These are phyloP conservation scores for Fusarium nisikadoi DNA, from an alignment of 2,329 filamentous ascomycete genomes.

Conservation along the genomic window DNA sequence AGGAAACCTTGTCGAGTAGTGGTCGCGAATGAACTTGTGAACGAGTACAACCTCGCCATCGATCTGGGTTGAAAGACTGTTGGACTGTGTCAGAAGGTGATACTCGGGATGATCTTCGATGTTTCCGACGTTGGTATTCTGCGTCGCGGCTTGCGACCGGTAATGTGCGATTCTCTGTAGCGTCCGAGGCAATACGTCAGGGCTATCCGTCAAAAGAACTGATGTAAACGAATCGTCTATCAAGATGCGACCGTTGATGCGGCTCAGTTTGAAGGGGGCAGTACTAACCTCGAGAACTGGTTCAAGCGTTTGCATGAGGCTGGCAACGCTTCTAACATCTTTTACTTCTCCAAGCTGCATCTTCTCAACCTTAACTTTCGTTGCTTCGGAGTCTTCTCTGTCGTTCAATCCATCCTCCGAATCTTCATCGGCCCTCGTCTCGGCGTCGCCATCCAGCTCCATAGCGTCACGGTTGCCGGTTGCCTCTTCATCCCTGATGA, in stretches of 20 bases:
- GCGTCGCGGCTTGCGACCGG: constrained; percentile 74
- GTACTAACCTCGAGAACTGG: constrained; percentile 83
- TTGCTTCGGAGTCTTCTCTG: constrained; percentile 72
- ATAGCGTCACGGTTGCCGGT: constrained; percentile 64
- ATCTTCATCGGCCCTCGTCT: constrained; percentile 64
- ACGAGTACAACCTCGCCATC: constrained; percentile 92
- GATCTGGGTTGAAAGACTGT: constrained; percentile 89
- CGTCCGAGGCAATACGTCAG: constrained; percentile 69
- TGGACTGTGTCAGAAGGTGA: constrained; percentile 86
- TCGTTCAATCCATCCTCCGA: constrained; percentile 57
- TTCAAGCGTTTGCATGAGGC: constrained; percentile 82
- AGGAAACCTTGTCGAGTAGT: constrained; percentile 93
- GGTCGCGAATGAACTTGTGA: constrained; percentile 95
- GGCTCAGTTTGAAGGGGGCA: constrained; percentile 40
- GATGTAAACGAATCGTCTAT: constrained; percentile 69
- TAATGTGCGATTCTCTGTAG: constrained; percentile 82
- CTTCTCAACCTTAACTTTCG: constrained; percentile 83
- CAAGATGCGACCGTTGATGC: constrained; percentile 28
- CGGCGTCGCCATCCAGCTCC: constrained; percentile 50
- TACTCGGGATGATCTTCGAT: constrained; percentile 95
- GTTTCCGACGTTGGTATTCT: constrained; percentile 76
- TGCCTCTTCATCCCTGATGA: constrained; percentile 54
- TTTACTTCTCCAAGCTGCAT: constrained; percentile 79
- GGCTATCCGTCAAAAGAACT: constrained; percentile 65
- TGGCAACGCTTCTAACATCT: constrained; percentile 83